Evolutionary conservation across 2,329 filamentous ascomycete genomes (phyloP).

Genomic region (Alternaria sp.): DNA sequence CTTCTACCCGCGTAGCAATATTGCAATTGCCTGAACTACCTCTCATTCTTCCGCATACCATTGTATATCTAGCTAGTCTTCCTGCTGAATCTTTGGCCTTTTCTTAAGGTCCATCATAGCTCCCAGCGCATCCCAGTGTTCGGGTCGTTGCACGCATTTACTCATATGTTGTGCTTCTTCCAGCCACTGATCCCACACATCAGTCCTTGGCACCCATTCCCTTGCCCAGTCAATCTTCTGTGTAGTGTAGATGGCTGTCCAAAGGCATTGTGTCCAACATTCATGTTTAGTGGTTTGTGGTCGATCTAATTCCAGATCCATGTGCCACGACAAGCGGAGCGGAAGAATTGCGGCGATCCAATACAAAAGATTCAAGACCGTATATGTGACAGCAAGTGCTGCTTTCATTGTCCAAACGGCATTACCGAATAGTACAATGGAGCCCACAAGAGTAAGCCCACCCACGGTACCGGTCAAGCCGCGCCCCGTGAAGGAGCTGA

Average conservation of each 20-base stretch:
- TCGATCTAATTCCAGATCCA: background rate
- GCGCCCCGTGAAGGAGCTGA: background rate
- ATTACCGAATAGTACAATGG: slow-evolving; percentile 1
- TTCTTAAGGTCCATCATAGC: too few relatives aligned
- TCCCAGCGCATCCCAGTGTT: background rate
- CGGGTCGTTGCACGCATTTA: background rate
- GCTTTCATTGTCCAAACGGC: slow-evolving; percentile 3
- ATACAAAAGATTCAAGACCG: background rate
- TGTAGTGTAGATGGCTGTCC: background rate
- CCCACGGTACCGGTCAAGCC: background rate
- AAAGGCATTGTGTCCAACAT: background rate
- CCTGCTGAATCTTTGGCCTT: too few relatives aligned
- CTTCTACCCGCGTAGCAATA: background rate
- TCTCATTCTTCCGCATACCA: too few relatives aligned
- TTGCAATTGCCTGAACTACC: too few relatives aligned
- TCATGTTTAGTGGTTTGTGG: background rate
- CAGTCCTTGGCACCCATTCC: background rate
- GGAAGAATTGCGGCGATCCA: background rate
- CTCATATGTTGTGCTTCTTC: background rate
- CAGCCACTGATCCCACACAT: background rate
- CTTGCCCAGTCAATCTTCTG: background rate
- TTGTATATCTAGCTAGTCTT: too few relatives aligned
- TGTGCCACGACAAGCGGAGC: background rate
- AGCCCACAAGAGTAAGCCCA: background rate
- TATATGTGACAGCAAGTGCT: background rate